Evolutionary conservation across 73 alveolate genomes (phyloP), one percentile per base, ranked within the genome.

Genomic region (Blepharisma japonicum): DNA sequence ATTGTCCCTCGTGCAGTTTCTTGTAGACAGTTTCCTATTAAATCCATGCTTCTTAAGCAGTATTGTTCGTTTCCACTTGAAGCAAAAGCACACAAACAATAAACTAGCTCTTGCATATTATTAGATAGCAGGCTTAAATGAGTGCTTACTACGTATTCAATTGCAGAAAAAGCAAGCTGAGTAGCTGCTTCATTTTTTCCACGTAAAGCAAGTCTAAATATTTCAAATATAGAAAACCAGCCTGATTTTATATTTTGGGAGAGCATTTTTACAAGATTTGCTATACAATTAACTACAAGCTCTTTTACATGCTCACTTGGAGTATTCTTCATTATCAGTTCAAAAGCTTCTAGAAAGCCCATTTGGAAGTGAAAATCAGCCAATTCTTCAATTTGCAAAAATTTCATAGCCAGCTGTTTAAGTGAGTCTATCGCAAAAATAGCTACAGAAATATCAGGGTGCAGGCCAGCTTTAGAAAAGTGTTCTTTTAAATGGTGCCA

Each of bases 401-500:
- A 91, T 54, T 91, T 91, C 68, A 85, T 82, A 25, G 96, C 96
- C 27, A 93, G 81, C 71, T 93, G 81, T 80, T 92, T 90, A 7
- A 93, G 82, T 27, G 94, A 87, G 77, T 93, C 98, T 21, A 91
- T 81, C 20, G 97, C 93, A 68, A 83, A 85, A 14, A 77, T 56
- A 20, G 94, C 92, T 14, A 91, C 86, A 81, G 81, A 81, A 0
- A 71, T 68, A 66, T 91, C 86, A 49, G 84, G 67, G 72, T 89
- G 91, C 55, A 92, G 87, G 20, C 96, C 96, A 21, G 90, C 97
- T 54, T 74, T 81, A 6, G 88, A 80, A 82, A 92, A 83, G 79
- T 94, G 98, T 7, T 84, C 94, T 55, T 93, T 85, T 80, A 94
- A 77, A 53, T 83, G 71, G 68, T 90, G 88, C 99, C 99, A 94